Base-by-base conservation (phyloP, 2,329 filamentous ascomycete genomes). In the Trichoderma semiorbis region DNA sequence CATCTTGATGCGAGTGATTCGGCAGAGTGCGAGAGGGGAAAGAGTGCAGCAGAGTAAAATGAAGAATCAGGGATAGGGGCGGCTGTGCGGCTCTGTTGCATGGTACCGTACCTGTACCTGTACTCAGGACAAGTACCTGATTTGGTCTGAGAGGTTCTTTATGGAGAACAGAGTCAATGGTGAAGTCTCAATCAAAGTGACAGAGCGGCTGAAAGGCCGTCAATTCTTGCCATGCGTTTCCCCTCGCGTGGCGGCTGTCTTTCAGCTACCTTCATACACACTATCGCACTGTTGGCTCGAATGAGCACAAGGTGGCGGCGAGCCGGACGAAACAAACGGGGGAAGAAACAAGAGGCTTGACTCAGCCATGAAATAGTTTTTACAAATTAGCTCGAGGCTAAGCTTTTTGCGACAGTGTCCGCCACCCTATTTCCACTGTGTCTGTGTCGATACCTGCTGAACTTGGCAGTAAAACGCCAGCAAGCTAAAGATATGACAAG, bases 391-490 rank as follows among this genome's bases (percentile, higher is more conserved):
- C 69, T 61, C 62, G 26, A 43, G 21, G 69, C 62, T 55, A 71
- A 71, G 69, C 69, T 71, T 71, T 71, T 55, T 24, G 18, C 14
- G 21, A 71, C 69, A 62, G 69, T 71, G 69, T 36, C 69, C 69
- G 69, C 50, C 32, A 16, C 32, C 3, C 39, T 3, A 18, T 21
- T 21, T 1, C 1, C 7, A 60, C 57, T 34, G 57, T 60, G 57
- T n/a, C 55, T 1, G 28, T 30, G 30, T 58, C 55, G 28, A 32
- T 30, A n/a, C 55, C 28, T 32, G 18, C 18, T 21, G 18, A 21
- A 21, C 57, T 5, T 1, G 30, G 28, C 26, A 34, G 55, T 18
- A n/a, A 12, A 32, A 32, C 28, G 18, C 11, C 63, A 66, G 34
- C 47, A 21, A 24, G 21, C 47, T 53, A 53, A 53, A 53, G 24